Base-by-base conservation (phyloP, 192 early-diverging fungal genomes). In the Coemansia sp. region DNA sequence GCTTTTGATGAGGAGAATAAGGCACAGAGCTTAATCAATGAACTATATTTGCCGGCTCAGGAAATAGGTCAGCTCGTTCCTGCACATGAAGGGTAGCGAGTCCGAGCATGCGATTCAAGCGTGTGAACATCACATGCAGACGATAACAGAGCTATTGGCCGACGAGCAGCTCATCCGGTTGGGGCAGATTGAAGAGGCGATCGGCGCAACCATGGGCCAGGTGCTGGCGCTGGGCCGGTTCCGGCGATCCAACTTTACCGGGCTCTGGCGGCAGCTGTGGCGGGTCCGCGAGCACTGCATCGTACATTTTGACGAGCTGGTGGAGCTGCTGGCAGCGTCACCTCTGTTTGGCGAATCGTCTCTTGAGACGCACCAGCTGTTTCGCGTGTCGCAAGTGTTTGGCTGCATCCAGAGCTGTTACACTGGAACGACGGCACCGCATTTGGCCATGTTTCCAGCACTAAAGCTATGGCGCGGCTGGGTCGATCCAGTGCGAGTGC, bases 181-280 rank as follows among this genome's bases (percentile, higher is more conserved):
- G 53, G 72, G 77, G 29, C 77, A 80, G 62, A 49, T 65, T 10
- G 77, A 80, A 49, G 77, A 80, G 23, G 57, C 72, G 25, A 43
- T 71, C 22, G 72, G 72, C 5, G 61, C 72, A 1, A 58, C 65
- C 5, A 74, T 71, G 68, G 59, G 57, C 49, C 72, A 74, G 41
- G 58, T 68, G 4, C 48, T 71, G 27, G 77, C 72, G 1, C 62
- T 80, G 29, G 72, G 72, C 2, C 72, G 72, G 23, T 74, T 80
- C 62, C 77, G 77, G 11, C 68, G 72, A 45, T 64, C 68, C 61
- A 80, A 74, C 65, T 80, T 80, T 50, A 62, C 72, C 10, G 77
- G 62, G 11, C 62, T 80, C 31, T 80, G 72, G 72, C 72, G 65
- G 14, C 68, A 71, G 64, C 57, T 80, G 29, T 27, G 26, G 21